phyloP scores from a whole-genome alignment of 2,329 filamentous ascomycete species.

The Verticillium longisporum region DNA sequence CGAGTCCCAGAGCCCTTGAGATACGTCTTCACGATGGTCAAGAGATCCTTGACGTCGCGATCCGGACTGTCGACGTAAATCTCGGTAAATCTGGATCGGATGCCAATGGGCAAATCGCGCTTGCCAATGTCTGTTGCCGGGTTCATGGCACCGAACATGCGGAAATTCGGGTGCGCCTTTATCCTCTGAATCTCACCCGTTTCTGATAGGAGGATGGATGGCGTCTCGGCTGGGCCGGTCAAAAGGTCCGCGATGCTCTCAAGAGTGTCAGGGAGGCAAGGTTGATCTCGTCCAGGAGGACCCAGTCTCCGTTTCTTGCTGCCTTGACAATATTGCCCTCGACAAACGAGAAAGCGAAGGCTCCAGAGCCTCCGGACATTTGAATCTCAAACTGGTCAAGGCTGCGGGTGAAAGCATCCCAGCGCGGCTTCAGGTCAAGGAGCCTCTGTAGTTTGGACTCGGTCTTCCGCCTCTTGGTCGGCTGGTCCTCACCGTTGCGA shows the following conservation, averaged over 20 bases:
- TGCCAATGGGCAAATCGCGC: slow-evolving; percentile 80
- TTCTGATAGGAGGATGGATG: slow-evolving; percentile 85
- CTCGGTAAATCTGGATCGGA: slow-evolving; percentile 91
- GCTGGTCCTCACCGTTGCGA: slow-evolving; percentile 38
- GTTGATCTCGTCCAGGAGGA: slow-evolving; percentile 95
- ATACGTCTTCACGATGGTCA: slow-evolving; percentile 84
- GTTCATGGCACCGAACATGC: slow-evolving; percentile 98
- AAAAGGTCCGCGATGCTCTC: slow-evolving; percentile 90
- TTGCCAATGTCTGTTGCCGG: slow-evolving; percentile 97
- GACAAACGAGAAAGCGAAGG: slow-evolving; percentile 90
- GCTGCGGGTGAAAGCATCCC: slow-evolving; percentile 72
- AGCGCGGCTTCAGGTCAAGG: slow-evolving; percentile 54
- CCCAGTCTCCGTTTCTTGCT: slow-evolving; percentile 94
- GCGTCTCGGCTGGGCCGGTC: slow-evolving; percentile 61
- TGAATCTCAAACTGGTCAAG: slow-evolving; percentile 76
- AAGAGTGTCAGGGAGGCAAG: slow-evolving; percentile 90
- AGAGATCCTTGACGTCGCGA: slow-evolving; percentile 74
- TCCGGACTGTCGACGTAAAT: slow-evolving; percentile 92
- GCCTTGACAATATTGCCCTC: slow-evolving; percentile 96
- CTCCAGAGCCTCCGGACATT: slow-evolving; percentile 62
- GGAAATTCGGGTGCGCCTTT: slow-evolving; percentile 83
- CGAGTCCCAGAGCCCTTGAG: slow-evolving; percentile 64
- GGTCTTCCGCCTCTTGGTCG: slow-evolving; percentile 63
- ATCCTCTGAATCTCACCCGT: slow-evolving; percentile 90
- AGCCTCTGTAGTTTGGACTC: slow-evolving; percentile 61